Conservation (phyloP, 139 green algal genomes). For the Chlamydomonas incerta region DNA sequence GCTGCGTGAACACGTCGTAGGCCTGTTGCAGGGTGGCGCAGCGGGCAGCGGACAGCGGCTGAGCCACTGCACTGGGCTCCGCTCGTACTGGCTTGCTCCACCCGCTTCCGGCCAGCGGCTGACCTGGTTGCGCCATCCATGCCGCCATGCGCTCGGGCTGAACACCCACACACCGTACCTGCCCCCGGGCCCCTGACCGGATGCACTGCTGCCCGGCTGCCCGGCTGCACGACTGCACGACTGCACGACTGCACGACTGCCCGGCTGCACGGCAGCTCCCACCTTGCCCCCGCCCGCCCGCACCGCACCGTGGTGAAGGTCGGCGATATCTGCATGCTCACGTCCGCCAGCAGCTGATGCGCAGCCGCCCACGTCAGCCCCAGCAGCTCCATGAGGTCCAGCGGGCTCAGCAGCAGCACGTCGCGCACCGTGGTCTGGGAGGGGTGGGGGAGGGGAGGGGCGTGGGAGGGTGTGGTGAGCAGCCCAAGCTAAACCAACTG, state of each 20-base stretch:
- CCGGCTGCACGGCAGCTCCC: no score
- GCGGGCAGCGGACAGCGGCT: background rate
- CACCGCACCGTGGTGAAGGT: constrained; percentile 18
- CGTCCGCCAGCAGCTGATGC: constrained; percentile 6
- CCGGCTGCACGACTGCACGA: no score
- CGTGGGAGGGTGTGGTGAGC: no score
- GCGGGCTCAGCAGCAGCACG: background rate
- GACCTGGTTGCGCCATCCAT: no score
- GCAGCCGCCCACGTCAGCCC: constrained; percentile 22
- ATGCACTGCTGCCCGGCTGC: no score
- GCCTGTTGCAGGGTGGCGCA: background rate
- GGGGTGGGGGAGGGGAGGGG: background rate
- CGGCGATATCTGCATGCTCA: constrained; percentile 24
- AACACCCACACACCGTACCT: no score
- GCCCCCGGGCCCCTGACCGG: no score
- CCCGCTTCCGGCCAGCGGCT: no score
- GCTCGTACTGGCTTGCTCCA: no score
- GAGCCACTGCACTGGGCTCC: background rate
- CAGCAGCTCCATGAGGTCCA: constrained; percentile 39
- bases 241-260: no score
- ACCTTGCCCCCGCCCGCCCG: background rate
- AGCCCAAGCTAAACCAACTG: no score
- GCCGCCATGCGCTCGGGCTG: no score
- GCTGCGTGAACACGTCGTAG: background rate
- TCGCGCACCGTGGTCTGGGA: constrained; percentile 10